A percentile compares a stretch with the other conserved stretches of the same genome.
These are phyloP conservation scores for Plantago elongata DNA, from an alignment of 257 asterid species.

Conservation along the genomic window DNA sequence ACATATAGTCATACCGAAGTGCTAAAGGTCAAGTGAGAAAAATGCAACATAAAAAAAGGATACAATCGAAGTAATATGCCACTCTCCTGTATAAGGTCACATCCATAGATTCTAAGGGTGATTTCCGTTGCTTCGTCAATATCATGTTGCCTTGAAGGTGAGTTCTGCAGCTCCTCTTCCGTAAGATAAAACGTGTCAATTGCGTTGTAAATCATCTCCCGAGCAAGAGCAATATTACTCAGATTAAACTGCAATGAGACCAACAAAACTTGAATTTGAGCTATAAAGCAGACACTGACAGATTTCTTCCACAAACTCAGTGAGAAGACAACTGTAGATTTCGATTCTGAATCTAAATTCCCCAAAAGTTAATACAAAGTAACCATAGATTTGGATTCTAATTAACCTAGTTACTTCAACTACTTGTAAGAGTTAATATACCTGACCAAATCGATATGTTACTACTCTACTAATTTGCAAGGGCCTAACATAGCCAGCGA, in stretches of 20 bases:
- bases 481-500: no score
- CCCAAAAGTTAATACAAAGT: no score
- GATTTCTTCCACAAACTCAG: no score
- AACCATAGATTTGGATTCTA: no score
- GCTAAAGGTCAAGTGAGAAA: not conserved
- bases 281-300: no score
- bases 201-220: slow-evolving; percentile 75
- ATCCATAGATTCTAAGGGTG: slow-evolving; percentile 81
- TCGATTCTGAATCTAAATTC: no score
- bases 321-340: no score
- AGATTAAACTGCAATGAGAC: slow-evolving; percentile 23
- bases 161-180: slow-evolving; percentile 68
- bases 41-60: slow-evolving; percentile 38
- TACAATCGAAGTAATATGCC: slow-evolving; percentile 90
- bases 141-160: slow-evolving; percentile 81
- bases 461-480: no score
- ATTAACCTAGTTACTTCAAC: no score
- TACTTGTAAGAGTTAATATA: no score
- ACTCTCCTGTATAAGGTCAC: slow-evolving; percentile 93
- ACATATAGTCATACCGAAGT: not conserved
- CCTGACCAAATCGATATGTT: no score
- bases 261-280: no score
- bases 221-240: slow-evolving; percentile 17
- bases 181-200: slow-evolving; percentile 84
- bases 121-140: slow-evolving; percentile 79